phyloP scores from a whole-genome alignment of 1,139 yeast genomes.

The Pichia sp. region DNA sequence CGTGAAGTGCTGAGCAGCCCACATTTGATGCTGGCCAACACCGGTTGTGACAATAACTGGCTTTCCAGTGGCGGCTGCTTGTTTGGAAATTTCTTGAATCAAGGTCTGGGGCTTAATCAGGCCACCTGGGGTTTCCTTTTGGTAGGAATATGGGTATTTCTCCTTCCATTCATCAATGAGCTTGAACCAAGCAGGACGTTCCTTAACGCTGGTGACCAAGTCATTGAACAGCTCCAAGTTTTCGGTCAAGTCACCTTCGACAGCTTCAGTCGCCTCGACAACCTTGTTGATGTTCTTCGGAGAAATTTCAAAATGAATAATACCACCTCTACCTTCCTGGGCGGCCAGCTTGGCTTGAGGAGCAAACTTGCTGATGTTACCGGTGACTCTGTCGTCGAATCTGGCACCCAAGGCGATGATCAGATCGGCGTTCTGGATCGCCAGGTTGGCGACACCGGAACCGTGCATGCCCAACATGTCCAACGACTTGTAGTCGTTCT shows the following conservation, averaged over 20 bases:
- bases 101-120: slow-evolving; percentile 91
- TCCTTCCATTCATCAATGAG: slow-evolving; percentile 77
- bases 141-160: slow-evolving; percentile 80
- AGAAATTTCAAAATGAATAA: slow-evolving; percentile 89
- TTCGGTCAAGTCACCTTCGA: slow-evolving; percentile 90
- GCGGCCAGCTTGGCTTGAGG: slow-evolving; percentile 93
- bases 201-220: slow-evolving; percentile 53
- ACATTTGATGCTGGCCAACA: slow-evolving; percentile 99
- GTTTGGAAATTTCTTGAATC: slow-evolving; percentile 69
- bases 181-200: slow-evolving; percentile 75
- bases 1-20: slow-evolving; percentile 98
- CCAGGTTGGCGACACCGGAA: slow-evolving; percentile 87
- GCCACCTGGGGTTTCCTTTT: slow-evolving; percentile 71
- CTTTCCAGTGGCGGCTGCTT: slow-evolving; percentile 61
- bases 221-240: slow-evolving; percentile 75
- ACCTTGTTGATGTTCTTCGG: slow-evolving; percentile 98
- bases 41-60: slow-evolving; percentile 92
- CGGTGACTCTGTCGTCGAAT: slow-evolving; percentile 97
- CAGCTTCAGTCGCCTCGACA: slow-evolving; percentile 93
- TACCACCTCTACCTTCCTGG: slow-evolving; percentile 85
- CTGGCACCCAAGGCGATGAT: slow-evolving; percentile 94
- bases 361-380: slow-evolving; percentile 80
- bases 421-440: slow-evolving; percentile 89
- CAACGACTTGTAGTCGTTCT: slow-evolving; percentile 80
- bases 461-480: slow-evolving; percentile 99